Conservation (phyloP, 2,329 filamentous ascomycete species). For the Arthrinium phaeospermum region DNA sequence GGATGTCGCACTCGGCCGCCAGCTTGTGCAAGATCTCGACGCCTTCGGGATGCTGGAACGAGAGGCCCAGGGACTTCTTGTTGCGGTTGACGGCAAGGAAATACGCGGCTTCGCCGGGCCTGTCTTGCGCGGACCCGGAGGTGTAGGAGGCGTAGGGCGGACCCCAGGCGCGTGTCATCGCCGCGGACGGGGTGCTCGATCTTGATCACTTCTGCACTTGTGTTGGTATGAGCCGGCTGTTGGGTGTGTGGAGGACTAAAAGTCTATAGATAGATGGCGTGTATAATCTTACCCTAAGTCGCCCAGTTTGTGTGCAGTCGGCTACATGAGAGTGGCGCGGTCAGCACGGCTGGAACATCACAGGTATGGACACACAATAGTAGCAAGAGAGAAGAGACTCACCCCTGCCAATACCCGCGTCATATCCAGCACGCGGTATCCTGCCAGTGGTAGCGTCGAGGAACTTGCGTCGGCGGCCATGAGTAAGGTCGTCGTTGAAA, state of each 20-base stretch:
- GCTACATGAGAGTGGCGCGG: conserved; percentile 56
- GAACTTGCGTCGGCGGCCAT: conserved; percentile 35
- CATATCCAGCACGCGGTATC: conserved; percentile 93
- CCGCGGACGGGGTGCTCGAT: conserved; percentile 90
- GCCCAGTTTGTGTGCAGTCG: conserved; percentile 94
- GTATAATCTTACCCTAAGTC: conserved; percentile 79
- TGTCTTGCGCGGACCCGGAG: conserved; percentile 60
- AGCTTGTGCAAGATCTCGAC: conserved; percentile 87
- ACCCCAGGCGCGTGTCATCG: conserved; percentile 95
- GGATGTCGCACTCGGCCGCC: conserved; percentile 82
- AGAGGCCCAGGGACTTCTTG: conserved; percentile 91
- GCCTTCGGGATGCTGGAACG: conserved; percentile 84
- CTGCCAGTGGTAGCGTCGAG: conserved; percentile 70
- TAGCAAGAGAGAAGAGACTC: conserved; percentile 45
- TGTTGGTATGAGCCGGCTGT: conserved; percentile 38
- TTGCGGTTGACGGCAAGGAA: conserved; percentile 95
- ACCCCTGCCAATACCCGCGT: conserved; percentile 94
- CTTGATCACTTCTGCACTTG: conserved; percentile 93
- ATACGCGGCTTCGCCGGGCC: conserved; percentile 92
- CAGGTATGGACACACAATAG: background rate
- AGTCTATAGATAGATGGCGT: background rate
- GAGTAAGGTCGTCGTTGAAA: conserved; percentile 26
- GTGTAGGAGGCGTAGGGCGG: conserved; percentile 88
- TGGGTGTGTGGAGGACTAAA: background rate
- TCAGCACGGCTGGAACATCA: conserved; percentile 25